Base-by-base conservation (phyloP, 2,329 filamentous ascomycete genomes). In the Nemania sp. region DNA sequence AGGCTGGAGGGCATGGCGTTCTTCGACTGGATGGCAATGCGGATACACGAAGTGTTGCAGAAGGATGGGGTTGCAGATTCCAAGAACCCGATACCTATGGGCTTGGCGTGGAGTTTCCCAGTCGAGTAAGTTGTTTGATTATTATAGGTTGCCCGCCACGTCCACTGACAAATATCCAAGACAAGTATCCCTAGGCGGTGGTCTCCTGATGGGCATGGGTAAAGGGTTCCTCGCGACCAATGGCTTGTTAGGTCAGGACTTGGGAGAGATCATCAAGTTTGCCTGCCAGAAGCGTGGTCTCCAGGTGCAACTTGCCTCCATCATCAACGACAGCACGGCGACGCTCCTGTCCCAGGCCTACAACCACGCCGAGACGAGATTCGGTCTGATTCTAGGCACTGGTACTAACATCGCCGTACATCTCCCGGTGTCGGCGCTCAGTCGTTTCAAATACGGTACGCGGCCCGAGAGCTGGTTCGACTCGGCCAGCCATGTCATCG, bases 101-200 rank as follows among this genome's bases (percentile, higher is more conserved):
- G 84, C 1, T 68, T 88, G 56, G 82, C 85, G 5, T 88, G 85
- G 84, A 88, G 84, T 54, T 89, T 89, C 62, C 85, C 85, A 22
- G 83, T 88, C 39, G 81, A 88, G 84, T 86, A 74, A 66, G 82
- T 75, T 33, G 7, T n/a, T 26, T 41, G 30, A 56, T 22, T 24
- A 5, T 26, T 44, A 30, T 30, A 8, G 24, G 33, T 39, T 26
- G 14, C 45, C 33, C 8, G 8, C 33, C 8, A 9, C 15, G 23
- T 39, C 31, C 57, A 20, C 66, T 72, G 55, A 71, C 62, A 49
- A 17, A 61, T 24, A 64, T 44, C 20, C 31, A n/a, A 86, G 83
- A 60, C 85, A 88, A 80, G 84, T 82, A 11, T 86, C 84, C 2
- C 71, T 85, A 24, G 78, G 78, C 43, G 78, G 81, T 43, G 85